Conservation (phyloP, 306 rosid species). For the Prunus fruticosa region DNA sequence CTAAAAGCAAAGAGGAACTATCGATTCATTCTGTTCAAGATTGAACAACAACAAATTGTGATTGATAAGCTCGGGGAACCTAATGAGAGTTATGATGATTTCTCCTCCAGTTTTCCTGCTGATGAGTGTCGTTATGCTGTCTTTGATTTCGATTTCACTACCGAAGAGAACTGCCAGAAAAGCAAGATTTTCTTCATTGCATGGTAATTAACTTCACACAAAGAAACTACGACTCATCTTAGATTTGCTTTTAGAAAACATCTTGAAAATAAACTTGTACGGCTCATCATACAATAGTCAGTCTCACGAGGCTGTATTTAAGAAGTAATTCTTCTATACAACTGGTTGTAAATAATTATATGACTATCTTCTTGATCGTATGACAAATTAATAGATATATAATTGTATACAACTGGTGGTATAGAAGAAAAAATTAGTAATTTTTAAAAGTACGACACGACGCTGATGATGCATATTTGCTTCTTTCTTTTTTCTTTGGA, state of each 20-base stretch:
- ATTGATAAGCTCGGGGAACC: constrained; percentile 68
- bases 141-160: constrained; percentile 74
- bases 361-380: neutral
- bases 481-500: neutral
- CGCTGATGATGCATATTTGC: too few relatives aligned
- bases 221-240: neutral
- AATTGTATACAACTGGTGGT: neutral
- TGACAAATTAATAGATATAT: neutral
- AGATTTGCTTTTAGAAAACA: neutral
- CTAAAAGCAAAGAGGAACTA: constrained; percentile 66
- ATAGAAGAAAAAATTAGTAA: neutral
- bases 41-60: constrained; percentile 61
- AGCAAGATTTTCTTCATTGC: constrained; percentile 95
- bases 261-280: neutral
- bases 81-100: constrained; percentile 48
- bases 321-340: neutral
- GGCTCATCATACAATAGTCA: neutral
- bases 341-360: neutral
- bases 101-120: constrained; percentile 68
- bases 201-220: constrained; percentile 42
- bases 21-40: constrained; percentile 75
- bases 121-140: constrained; percentile 88
- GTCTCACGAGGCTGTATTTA: neutral
- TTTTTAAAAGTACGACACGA: neutral
- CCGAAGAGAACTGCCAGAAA: constrained; percentile 78